phyloP scores from a whole-genome alignment of 352 stramenopile species.

The Salisapilia sapeloensis region DNA sequence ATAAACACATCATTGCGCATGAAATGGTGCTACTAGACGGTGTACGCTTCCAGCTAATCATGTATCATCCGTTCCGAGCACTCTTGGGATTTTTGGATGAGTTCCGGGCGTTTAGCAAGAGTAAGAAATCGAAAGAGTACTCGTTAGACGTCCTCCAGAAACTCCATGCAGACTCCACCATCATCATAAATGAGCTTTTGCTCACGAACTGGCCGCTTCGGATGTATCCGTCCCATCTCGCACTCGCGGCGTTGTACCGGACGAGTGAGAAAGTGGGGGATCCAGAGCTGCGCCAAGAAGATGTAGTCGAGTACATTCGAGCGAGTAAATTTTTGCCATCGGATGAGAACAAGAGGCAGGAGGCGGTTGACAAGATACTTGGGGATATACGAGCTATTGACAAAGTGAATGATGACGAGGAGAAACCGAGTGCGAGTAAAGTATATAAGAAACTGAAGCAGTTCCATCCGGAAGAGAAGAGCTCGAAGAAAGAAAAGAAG shows the following conservation, averaged over 20 bases:
- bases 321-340: conserved; percentile 56
- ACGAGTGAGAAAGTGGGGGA: conserved; percentile 35
- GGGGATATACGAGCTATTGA: conserved; percentile 17
- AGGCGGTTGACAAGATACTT: conserved; percentile 18
- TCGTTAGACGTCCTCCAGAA: conserved; percentile 50
- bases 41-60: conserved; percentile 79
- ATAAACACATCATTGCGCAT: conserved; percentile 74
- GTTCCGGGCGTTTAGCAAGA: conserved; percentile 55
- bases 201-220: conserved; percentile 51
- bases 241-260: conserved; percentile 35
- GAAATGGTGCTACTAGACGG: conserved; percentile 80
- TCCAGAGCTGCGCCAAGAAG: conserved; percentile 11
- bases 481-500: conserved; percentile 32
- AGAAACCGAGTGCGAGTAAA: conserved; percentile 12
- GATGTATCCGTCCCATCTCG: conserved; percentile 49
- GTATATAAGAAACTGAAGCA: conserved; percentile 82
- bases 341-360: too few species aligned
- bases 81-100: conserved; percentile 73
- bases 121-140: conserved; percentile 31
- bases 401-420: conserved; percentile 15
- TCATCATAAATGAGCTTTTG: conserved; percentile 62
- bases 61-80: conserved; percentile 77
- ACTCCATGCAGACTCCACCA: conserved; percentile 51
- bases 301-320: conserved; percentile 43
- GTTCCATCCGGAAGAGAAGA: conserved; percentile 45